Conservation (phyloP, 1,139 yeast genomes). For the Yamadazyma conglobata region DNA sequence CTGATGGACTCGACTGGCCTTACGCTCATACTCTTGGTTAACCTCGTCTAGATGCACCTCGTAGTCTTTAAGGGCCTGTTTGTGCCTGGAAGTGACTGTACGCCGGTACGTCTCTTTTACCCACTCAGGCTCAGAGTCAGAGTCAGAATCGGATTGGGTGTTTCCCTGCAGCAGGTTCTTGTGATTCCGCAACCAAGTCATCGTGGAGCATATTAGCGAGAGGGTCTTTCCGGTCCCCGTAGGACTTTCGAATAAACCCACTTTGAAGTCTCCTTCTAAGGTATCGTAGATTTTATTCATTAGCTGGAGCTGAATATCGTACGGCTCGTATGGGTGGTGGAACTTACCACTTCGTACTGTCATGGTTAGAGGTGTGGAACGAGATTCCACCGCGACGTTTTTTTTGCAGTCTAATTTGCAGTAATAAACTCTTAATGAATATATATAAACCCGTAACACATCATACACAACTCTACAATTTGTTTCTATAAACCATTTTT, state of each 20-base stretch:
- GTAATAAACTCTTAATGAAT: no score
- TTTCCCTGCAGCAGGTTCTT: conserved; percentile 18
- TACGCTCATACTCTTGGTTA: conserved; percentile 12
- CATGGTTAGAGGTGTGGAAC: no score
- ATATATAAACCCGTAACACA: not conserved
- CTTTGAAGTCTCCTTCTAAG: conserved; percentile 53
- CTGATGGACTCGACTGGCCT: conserved; percentile 12
- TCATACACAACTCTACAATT: conserved; percentile 7
- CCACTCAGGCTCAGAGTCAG: conserved; percentile 63
- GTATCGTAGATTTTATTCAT: conserved; percentile 74
- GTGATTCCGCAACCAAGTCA: conserved; percentile 78
- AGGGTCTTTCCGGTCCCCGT: conserved; percentile 95
- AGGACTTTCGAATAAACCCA: conserved; percentile 89
- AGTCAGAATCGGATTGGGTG: conserved; percentile 8
- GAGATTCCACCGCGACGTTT: conserved; percentile 2
- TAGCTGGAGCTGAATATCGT: conserved; percentile 69
- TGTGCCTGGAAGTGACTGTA: conserved; percentile 27
- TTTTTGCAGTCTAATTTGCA: no score
- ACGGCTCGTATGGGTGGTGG: conserved; percentile 80
- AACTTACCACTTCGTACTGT: conserved; percentile 23
- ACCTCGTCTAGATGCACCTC: conserved; percentile 35
- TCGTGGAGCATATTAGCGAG: conserved; percentile 78
- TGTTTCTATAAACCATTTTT: conserved; percentile 11
- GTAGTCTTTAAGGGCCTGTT: conserved; percentile 33
- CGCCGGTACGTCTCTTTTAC: conserved; percentile 44